Evolutionary conservation across 768 basidiomycete species (phyloP).

Genomic region (Rubroboletus pulcherrimus): DNA sequence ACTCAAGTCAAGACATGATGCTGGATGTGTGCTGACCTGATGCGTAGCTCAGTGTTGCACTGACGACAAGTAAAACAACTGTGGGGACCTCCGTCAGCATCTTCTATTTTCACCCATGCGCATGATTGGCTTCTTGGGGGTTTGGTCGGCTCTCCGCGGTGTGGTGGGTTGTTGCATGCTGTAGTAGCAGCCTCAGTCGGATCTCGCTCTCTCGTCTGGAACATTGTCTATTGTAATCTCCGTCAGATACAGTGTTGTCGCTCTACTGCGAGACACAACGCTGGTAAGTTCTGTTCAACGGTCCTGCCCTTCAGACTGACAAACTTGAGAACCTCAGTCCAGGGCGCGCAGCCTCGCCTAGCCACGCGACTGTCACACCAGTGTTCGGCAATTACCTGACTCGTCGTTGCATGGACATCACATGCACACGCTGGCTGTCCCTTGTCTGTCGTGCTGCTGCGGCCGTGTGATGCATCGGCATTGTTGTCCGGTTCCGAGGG

Average conservation of each 20-base stretch:
- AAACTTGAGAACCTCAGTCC: not conserved
- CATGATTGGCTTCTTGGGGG: constrained; percentile 13
- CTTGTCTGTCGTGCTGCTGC: constrained; percentile 1
- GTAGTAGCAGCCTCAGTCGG: not conserved
- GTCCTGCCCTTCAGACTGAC: constrained; percentile 4
- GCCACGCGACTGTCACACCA: constrained; percentile 5
- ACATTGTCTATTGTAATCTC: constrained; percentile 6
- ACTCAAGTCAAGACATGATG: not conserved
- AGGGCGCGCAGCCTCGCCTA: not conserved
- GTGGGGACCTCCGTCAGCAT: not conserved
- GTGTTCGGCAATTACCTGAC: constrained; percentile 4
- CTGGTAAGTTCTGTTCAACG: not conserved
- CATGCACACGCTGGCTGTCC: constrained; percentile 6
- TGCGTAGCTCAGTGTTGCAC: constrained; percentile 6
- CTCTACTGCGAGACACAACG: not conserved
- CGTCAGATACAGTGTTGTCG: not conserved
- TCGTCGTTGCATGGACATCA: constrained; percentile 13
- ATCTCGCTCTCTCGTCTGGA: constrained; percentile 6
- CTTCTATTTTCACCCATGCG: constrained; percentile 11
- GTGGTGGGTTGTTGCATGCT: constrained; percentile 1
- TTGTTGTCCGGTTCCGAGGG: constrained; percentile 24
- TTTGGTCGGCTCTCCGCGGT: constrained; percentile 25
- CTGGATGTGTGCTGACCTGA: constrained; percentile 5
- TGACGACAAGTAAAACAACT: constrained; percentile 5
- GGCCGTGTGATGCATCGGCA: not conserved